Conservation (phyloP, 306 rosid species). For the Mucuna pruriens region DNA sequence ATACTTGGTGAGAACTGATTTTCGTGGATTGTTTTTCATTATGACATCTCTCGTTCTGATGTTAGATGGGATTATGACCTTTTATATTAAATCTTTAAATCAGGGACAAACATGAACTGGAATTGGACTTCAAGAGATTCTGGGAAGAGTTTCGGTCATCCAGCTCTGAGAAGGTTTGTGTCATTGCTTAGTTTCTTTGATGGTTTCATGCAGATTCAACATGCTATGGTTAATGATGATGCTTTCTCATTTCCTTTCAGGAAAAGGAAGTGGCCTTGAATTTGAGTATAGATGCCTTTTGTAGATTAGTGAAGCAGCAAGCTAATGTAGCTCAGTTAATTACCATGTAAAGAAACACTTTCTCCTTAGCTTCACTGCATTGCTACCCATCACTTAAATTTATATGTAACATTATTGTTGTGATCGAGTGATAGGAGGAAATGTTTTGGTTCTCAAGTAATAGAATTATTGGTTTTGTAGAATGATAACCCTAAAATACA, state of each 20-base stretch:
- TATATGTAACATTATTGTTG: slow-evolving; percentile 30
- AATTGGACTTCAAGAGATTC: slow-evolving; percentile 98
- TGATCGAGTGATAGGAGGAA: slow-evolving; percentile 22
- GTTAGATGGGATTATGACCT: slow-evolving; percentile 40
- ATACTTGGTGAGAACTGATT: slow-evolving; percentile 15
- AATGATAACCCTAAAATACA: slow-evolving; percentile 22
- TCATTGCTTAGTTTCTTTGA: slow-evolving; percentile 31
- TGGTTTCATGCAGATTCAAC: slow-evolving; percentile 15
- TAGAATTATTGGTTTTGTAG: slow-evolving; percentile 23
- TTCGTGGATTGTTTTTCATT: background rate
- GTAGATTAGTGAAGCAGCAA: slow-evolving; percentile 97
- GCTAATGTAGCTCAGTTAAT: slow-evolving; percentile 91
- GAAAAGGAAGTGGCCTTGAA: slow-evolving; percentile 99
- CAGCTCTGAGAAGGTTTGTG: slow-evolving; percentile 94
- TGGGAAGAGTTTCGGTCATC: slow-evolving; percentile 99
- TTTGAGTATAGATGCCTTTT: slow-evolving; percentile 87
- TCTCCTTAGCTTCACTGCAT: slow-evolving; percentile 41
- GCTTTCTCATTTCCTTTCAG: slow-evolving; percentile 60
- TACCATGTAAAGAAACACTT: slow-evolving; percentile 70
- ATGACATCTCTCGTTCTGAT: slow-evolving; percentile 31
- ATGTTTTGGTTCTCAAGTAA: slow-evolving; percentile 13
- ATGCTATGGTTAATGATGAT: slow-evolving; percentile 28
- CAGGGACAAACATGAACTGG: slow-evolving; percentile 98
- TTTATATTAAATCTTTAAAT: slow-evolving; percentile 41
- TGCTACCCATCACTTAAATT: slow-evolving; percentile 23